Evolutionary conservation across 441 rosid genomes (phyloP), one percentile per base, ranked within the genome.

Genomic region (Gossypium lobatum): DNA sequence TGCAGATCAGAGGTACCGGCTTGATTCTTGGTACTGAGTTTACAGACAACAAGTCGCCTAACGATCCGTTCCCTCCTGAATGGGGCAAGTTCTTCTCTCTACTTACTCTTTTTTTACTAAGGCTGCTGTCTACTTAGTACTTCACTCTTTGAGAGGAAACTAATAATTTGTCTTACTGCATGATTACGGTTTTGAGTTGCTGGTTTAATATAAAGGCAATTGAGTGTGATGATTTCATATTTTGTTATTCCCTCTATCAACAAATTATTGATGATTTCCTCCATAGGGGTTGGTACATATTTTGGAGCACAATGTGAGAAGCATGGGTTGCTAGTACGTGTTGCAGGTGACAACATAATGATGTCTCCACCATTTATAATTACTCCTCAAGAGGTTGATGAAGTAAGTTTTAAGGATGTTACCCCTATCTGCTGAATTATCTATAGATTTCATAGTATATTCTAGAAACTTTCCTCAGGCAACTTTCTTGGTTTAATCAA

Each of bases 331-430:
- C 54, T 95, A 77, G 93, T 93, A 48, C 96, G 97, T 60, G 89
- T 91, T 66, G 80, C 96, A 10, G 98, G 99, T 45, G 98, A 95
- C 80, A 85, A 48, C 83, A 91, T 95, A 62, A 84, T 95, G 98
- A 91, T 91, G 99, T 93, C 90, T 73, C 98, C 99, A n/a, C 98
- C 97, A 2, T 82, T 89, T 52, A 86, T 86, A 63, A 90, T 95
- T 9, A 75, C 89, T 72, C 81, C 81, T 14, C 86, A 85, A 73
- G 93, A 95, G 80, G 67, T 93, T 20, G 97, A 90, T 54, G 86
- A 88, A 92, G 99, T 93, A 77, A 64, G 50, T 71, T 37, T 21
- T 20, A 25, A 16, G 1, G 18, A 55, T 13, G 28, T 54, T 37
- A 34, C 4, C 46, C 58, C n/a, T 20, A 25, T 39, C 64, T 39